A percentile compares a stretch with the other conserved stretches of the same genome.
Evolutionary conservation across 2,329 filamentous ascomycete genomes (phyloP).

Genomic region (Hymenoscyphus occultus): DNA sequence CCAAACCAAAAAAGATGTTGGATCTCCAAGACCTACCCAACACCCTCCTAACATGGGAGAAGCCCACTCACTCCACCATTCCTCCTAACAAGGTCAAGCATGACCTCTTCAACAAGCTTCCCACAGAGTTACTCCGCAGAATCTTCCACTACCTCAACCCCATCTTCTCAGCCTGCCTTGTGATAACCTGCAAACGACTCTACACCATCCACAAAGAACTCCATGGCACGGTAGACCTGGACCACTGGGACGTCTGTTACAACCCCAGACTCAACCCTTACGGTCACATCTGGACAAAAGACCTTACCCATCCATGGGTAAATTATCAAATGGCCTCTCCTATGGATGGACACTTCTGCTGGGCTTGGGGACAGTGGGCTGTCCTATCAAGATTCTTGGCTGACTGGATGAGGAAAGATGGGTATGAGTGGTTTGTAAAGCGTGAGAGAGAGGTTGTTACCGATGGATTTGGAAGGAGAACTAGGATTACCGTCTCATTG

Average conservation of each 20-base stretch:
- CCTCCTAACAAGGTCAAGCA: not conserved
- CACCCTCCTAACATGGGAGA: not conserved
- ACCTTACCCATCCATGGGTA: not conserved
- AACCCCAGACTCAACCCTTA: not conserved
- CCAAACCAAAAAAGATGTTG: not conserved
- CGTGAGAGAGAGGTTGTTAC: too few relatives aligned
- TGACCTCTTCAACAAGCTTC: not conserved
- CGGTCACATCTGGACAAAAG: not conserved
- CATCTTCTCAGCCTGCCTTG: not conserved
- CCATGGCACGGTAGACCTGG: not conserved
- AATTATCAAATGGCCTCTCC: not conserved
- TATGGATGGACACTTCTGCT: too few relatives aligned
- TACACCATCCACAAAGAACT: not conserved
- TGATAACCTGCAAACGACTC: not conserved
- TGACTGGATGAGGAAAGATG: too few relatives aligned
- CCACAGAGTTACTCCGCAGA: not conserved
- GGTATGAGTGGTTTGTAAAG: too few relatives aligned
- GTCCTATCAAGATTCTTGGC: too few relatives aligned
- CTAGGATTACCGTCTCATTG: too few relatives aligned
- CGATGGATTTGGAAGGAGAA: too few relatives aligned
- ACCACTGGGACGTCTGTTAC: too few relatives aligned
- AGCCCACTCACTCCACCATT: not conserved
- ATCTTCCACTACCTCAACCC: not conserved
- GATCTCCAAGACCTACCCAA: not conserved
- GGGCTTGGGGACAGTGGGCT: too few relatives aligned